A percentile compares a stretch with the other conserved stretches of the same genome.
phyloP scores from a whole-genome alignment of 441 rosid genomes.

The Syzygium malaccense region DNA sequence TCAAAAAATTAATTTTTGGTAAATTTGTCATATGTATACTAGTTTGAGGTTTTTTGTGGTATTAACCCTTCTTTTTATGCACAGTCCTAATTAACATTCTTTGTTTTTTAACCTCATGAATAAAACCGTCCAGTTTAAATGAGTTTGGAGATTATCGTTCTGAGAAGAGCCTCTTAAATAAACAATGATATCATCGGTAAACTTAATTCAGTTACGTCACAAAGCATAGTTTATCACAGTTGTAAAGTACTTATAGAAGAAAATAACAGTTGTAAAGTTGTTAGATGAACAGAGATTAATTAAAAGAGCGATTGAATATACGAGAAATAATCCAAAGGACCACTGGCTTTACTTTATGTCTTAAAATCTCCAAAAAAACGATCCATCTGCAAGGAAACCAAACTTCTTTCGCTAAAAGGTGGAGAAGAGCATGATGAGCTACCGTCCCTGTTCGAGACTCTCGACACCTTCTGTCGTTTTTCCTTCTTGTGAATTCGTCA shows the following conservation, averaged over 20 bases:
- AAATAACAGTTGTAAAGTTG: not conserved
- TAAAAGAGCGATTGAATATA: not conserved
- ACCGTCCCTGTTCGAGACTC: not conserved
- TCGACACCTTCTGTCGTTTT: not conserved
- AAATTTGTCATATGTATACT: too few species aligned
- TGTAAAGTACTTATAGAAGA: not conserved
- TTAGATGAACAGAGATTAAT: not conserved
- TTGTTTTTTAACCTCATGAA: not conserved
- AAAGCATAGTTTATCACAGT: not conserved
- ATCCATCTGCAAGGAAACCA: not conserved
- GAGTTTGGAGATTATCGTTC: not conserved
- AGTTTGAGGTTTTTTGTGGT: too few species aligned
- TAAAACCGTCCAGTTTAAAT: not conserved
- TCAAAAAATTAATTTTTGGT: too few species aligned
- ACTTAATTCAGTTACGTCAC: not conserved
- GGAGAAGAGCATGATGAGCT: not conserved
- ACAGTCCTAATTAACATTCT: not conserved
- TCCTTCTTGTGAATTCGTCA: not conserved
- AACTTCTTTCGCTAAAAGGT: not conserved
- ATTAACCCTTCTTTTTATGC: not conserved
- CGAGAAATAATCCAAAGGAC: not conserved
- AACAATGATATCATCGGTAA: not conserved
- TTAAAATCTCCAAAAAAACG: not conserved
- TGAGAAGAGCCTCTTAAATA: not conserved
- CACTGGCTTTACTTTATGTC: not conserved